Evolutionary conservation across 2,329 filamentous ascomycete species (phyloP).

Genomic region (Helicocarpus griseus): DNA sequence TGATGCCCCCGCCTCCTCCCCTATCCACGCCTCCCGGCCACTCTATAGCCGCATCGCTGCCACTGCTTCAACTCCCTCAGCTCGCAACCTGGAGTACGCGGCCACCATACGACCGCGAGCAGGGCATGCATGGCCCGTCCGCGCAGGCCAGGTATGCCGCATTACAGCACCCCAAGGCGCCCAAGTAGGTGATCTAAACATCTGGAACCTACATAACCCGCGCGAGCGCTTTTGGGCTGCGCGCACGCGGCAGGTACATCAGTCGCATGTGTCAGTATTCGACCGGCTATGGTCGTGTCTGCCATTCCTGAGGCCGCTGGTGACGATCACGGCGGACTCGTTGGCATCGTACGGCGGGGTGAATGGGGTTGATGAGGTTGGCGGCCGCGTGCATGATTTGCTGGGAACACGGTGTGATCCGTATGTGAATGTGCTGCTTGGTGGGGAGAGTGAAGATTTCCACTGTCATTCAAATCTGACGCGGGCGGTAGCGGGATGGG

Average conservation of each 20-base stretch:
- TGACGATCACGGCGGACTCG: conserved; percentile 61
- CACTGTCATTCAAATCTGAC: conserved; percentile 78
- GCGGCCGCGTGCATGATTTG: conserved; percentile 65
- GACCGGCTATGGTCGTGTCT: conserved; percentile 71
- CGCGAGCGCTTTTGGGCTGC: conserved; percentile 75
- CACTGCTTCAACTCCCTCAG: conserved; percentile 21
- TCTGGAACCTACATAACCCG: conserved; percentile 69
- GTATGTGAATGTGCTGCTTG: conserved; percentile 68
- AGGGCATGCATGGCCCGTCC: conserved; percentile 62
- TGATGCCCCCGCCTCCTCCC: conserved; percentile 26
- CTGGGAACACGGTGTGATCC: conserved; percentile 77
- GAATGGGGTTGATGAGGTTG: conserved; percentile 53
- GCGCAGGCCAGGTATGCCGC: conserved; percentile 57
- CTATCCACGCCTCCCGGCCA: conserved; percentile 25
- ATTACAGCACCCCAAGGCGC: conserved; percentile 68
- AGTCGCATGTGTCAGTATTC: conserved; percentile 59
- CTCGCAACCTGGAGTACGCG: conserved; percentile 27
- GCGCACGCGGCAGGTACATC: conserved; percentile 68
- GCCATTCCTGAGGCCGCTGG: conserved; percentile 65
- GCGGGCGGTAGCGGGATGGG: conserved; percentile 59
- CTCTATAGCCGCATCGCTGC: conserved; percentile 29
- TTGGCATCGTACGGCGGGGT: conserved; percentile 49
- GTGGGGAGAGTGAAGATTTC: conserved; percentile 62
- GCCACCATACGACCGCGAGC: conserved; percentile 64
- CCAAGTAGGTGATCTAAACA: conserved; percentile 75